Evolutionary conservation across 768 basidiomycete species (phyloP), one percentile per base, ranked within the genome.

Genomic region (Pilatotrama ljubarskyi): DNA sequence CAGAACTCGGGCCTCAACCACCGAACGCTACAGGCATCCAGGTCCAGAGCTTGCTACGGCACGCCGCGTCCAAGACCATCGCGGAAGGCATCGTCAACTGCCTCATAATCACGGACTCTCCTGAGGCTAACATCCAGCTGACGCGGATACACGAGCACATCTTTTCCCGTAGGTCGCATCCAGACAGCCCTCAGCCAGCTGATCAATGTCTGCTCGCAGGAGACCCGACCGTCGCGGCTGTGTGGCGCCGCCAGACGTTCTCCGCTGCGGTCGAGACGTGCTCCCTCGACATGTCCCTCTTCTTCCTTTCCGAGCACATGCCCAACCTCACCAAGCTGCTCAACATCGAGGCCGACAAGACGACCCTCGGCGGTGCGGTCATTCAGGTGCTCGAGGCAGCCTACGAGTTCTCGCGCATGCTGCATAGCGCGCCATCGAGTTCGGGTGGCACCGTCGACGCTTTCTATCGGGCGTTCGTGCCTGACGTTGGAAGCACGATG

Each of bases 221-320:
- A 51, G 90, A 94, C 68, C 87, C 93, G 13, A 86, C 90, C 4
- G 91, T 95, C n/a, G 93, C 93, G 0, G 82, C 84, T 40, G 92
- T 95, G 18, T 95, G 93, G 93, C 84, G 93, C 22, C 84, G 91
- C 11, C 92, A 95, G 70, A 94, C 92, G 2, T 93, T 93, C 74
- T 87, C 89, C 11, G 92, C 92, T 0, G 91, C 92, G 4, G 88
- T 95, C 52, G 90, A 93, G 35, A 71, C 81, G 0, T 88, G 86
- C 72, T 86, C 90, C 0, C 82, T 85, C 6, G 86, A 88, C 51
- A 88, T 91, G 82, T 80, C 84, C 0, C 66, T 79, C 26, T 79
- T 74, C 70, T 87, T 93, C 68, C 78, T 95, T 44, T 71, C 75
- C 18, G 93, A 93, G 60, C 83, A 88, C 63, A 82, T 93, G 47